phyloP scores from a whole-genome alignment of 2,329 filamentous ascomycete genomes.

The Aspergillus quadricinctus region DNA sequence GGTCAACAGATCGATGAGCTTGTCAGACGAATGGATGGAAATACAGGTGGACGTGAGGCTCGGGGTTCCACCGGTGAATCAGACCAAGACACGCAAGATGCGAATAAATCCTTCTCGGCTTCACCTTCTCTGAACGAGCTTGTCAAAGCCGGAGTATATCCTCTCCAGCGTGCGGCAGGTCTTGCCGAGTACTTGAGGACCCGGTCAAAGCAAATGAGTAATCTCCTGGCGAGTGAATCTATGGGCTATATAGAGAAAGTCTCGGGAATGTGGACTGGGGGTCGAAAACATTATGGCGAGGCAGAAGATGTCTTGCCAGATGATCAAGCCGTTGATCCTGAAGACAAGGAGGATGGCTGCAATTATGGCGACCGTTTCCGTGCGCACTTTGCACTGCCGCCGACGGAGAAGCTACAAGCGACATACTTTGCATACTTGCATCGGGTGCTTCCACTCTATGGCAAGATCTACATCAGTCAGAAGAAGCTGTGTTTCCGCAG shows the following conservation, averaged over 20 bases:
- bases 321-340: slow-evolving; percentile 55
- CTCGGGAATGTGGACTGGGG: slow-evolving; percentile 93
- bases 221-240: slow-evolving; percentile 77
- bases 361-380: slow-evolving; percentile 68
- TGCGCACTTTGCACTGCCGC: slow-evolving; percentile 82
- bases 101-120: slow-evolving; percentile 26
- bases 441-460: slow-evolving; percentile 84
- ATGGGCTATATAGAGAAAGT: slow-evolving; percentile 97
- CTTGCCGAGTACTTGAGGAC: slow-evolving; percentile 79
- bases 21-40: not conserved
- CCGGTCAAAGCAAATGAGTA: slow-evolving; percentile 76
- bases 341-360: slow-evolving; percentile 52
- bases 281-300: slow-evolving; percentile 81
- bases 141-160: slow-evolving; percentile 64
- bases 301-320: slow-evolving; percentile 62
- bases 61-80: slow-evolving; percentile 19
- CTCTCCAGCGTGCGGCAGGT: slow-evolving; percentile 75
- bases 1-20: slow-evolving; percentile 3
- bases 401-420: slow-evolving; percentile 76
- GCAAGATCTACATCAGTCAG: slow-evolving; percentile 92
- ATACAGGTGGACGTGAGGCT: slow-evolving; percentile 10
- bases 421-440: slow-evolving; percentile 93
- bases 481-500: slow-evolving; percentile 89
- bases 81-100: slow-evolving; percentile 19
- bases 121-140: slow-evolving; percentile 56